Percentiles rank a stretch among this genome's conserved stretches.
These are phyloP conservation scores for Brassica cretica DNA, from an alignment of 345 rosid genomes.

Conservation along the genomic window DNA sequence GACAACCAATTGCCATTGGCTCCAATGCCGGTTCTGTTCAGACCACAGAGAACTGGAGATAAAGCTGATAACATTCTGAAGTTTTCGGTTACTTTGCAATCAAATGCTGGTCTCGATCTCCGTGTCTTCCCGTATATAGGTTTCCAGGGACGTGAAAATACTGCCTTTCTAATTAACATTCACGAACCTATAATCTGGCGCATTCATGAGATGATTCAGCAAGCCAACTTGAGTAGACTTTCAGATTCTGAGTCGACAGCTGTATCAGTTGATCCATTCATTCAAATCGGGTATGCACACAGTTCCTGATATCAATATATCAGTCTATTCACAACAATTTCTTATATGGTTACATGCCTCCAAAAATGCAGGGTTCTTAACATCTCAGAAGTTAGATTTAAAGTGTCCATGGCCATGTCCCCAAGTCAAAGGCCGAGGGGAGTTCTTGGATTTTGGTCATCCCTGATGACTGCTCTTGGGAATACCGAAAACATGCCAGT, in stretches of 20 bases:
- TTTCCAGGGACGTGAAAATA: constrained; percentile 84
- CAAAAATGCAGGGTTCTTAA: constrained; percentile 67
- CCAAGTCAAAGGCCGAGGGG: constrained; percentile 96
- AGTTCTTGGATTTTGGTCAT: constrained; percentile 97
- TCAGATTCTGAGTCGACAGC: constrained; percentile 66
- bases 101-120: constrained; percentile 80
- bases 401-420: constrained; percentile 95
- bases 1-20: constrained; percentile 96
- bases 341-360: constrained; percentile 20
- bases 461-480: constrained; percentile 98
- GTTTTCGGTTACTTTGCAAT: constrained; percentile 74
- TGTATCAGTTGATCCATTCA: constrained; percentile 94
- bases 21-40: constrained; percentile 93
- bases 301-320: constrained; percentile 3
- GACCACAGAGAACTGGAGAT: constrained; percentile 82
- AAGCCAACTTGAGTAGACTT: constrained; percentile 71
- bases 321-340: constrained; percentile 10
- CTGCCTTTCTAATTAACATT: constrained; percentile 80
- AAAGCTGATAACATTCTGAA: constrained; percentile 70
- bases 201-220: constrained; percentile 95
- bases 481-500: constrained; percentile 98
- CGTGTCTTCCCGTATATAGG: constrained; percentile 86
- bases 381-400: constrained; percentile 89
- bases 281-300: constrained; percentile 77
- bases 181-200: constrained; percentile 99